These are phyloP conservation scores for Globisporangium solare DNA, from an alignment of 352 stramenopile species.

Conservation along the genomic window DNA sequence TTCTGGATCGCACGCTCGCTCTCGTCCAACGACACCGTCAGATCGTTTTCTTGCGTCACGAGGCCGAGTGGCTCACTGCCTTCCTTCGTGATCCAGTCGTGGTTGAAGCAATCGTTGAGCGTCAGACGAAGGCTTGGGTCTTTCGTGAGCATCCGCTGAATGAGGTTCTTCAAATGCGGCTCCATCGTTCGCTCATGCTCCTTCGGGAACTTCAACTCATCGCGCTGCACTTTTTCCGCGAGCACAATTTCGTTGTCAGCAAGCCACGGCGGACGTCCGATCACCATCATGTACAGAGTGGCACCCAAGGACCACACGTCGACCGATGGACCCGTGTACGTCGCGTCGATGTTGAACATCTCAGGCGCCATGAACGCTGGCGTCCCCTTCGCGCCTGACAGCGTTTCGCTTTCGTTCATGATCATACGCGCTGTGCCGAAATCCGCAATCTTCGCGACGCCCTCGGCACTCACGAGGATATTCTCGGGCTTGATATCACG, in stretches of 20 bases:
- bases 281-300: conserved; percentile 92
- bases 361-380: conserved; percentile 90
- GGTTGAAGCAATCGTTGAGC: conserved; percentile 80
- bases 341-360: conserved; percentile 89
- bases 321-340: conserved; percentile 77
- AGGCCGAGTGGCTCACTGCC: conserved; percentile 78
- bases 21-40: conserved; percentile 81
- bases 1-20: conserved; percentile 84
- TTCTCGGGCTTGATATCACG: conserved; percentile 91
- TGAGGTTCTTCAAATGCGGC: conserved; percentile 87
- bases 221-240: conserved; percentile 77
- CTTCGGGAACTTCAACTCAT: conserved; percentile 83
- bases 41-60: conserved; percentile 41
- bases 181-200: conserved; percentile 71
- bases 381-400: conserved; percentile 80
- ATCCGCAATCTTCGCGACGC: conserved; percentile 87
- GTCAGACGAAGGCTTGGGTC: conserved; percentile 77
- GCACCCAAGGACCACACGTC: conserved; percentile 89
- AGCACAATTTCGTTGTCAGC: conserved; percentile 89
- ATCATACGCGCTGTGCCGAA: conserved; percentile 89
- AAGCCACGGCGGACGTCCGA: conserved; percentile 87
- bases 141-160: conserved; percentile 90
- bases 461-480: conserved; percentile 78
- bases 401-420: conserved; percentile 86
- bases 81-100: conserved; percentile 93